These are phyloP conservation scores for Trypanosoma lewisi DNA, from an alignment of 208 protist genomes.

Conservation along the genomic window DNA sequence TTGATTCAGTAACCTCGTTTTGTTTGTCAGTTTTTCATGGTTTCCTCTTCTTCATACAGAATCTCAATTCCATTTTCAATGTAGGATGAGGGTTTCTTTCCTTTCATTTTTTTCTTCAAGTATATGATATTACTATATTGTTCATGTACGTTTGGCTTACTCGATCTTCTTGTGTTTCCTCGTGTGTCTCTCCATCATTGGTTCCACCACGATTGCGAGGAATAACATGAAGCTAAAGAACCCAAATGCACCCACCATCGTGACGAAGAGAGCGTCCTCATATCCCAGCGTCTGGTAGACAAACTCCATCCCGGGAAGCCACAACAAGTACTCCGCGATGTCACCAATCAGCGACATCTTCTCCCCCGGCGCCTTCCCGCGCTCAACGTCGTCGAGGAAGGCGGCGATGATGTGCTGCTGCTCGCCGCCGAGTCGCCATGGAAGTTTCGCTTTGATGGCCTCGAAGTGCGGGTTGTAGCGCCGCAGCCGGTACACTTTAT, in stretches of 20 bases:
- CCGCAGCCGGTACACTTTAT: constrained; percentile 66
- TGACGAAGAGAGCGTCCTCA: constrained; percentile 71
- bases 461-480: constrained; percentile 59
- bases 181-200: constrained; percentile 38
- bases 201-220: constrained; percentile 60
- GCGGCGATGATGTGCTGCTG: constrained; percentile 52
- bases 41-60: too few species aligned
- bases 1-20: too few species aligned
- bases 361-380: constrained; percentile 45
- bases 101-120: neutral
- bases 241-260: constrained; percentile 41
- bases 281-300: constrained; percentile 60
- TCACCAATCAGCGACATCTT: constrained; percentile 55
- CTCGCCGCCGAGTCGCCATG: constrained; percentile 62
- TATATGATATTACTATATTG: constrained; percentile 27
- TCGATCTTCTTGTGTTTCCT: constrained; percentile 16
- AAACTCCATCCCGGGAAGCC: constrained; percentile 45
- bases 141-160: constrained; percentile 17
- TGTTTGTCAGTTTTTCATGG: too few species aligned
- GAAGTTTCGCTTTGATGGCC: constrained; percentile 51
- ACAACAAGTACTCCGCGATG: constrained; percentile 55
- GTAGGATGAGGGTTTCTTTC: too few species aligned
- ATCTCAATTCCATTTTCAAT: too few species aligned
- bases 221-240: constrained; percentile 53
- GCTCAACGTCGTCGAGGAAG: constrained; percentile 62